These are phyloP conservation scores for Mycena olivaceomarginata DNA, from an alignment of 768 basidiomycete genomes.

Conservation along the genomic window DNA sequence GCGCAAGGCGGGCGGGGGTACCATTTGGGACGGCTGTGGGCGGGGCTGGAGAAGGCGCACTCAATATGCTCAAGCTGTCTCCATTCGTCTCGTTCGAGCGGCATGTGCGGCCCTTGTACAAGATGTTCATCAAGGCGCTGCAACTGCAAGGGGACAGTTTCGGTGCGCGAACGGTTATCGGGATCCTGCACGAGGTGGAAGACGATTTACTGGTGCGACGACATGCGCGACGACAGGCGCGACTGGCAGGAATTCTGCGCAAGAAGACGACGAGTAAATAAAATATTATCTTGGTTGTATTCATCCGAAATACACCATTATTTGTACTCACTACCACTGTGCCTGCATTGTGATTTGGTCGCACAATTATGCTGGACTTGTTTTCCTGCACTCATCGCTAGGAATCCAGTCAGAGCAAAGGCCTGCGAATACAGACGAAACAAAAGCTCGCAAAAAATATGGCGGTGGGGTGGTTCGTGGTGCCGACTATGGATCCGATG, in stretches of 20 bases:
- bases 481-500: too few relatives aligned
- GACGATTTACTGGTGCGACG: constrained; percentile 50
- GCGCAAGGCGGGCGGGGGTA: constrained; percentile 52
- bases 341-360: too few relatives aligned
- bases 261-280: constrained; percentile 11
- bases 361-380: too few relatives aligned
- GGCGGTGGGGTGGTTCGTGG: too few relatives aligned
- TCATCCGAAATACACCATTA: too few relatives aligned
- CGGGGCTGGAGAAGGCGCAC: constrained; percentile 13
- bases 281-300: not conserved
- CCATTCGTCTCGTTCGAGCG: constrained; percentile 70
- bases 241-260: constrained; percentile 52
- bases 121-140: constrained; percentile 83
- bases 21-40: constrained; percentile 66
- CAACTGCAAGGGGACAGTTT: constrained; percentile 70
- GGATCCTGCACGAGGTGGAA: constrained; percentile 71
- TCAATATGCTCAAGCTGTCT: constrained; percentile 62
- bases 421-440: too few relatives aligned
- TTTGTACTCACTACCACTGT: too few relatives aligned
- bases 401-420: too few relatives aligned
- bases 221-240: constrained; percentile 56
- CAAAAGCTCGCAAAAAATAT: too few relatives aligned
- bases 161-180: constrained; percentile 72
- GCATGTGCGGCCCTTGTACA: constrained; percentile 83
- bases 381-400: too few relatives aligned